Evolutionary conservation across 371 early-diverging fungal species (phyloP).

Genomic region (Mortierella sp.): DNA sequence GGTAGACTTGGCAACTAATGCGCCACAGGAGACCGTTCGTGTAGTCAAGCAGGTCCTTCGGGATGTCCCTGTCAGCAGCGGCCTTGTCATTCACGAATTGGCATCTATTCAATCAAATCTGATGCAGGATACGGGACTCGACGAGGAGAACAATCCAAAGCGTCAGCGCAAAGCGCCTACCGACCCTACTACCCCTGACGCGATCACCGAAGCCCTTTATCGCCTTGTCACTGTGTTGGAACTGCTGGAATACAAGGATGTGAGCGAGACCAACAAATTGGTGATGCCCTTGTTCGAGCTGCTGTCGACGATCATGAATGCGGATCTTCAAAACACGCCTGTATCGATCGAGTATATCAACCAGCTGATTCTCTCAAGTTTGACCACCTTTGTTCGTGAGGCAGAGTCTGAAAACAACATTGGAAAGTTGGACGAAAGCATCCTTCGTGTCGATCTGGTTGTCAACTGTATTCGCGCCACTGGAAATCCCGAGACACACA

Average conservation of each 20-base stretch:
- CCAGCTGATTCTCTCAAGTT: conserved; percentile 83
- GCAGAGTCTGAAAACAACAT: conserved; percentile 41
- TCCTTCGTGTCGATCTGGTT: conserved; percentile 82
- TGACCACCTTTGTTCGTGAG: conserved; percentile 73
- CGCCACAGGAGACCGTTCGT: conserved; percentile 67
- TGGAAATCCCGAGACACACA: conserved; percentile 96
- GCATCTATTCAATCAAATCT: conserved; percentile 45
- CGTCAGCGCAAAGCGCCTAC: conserved; percentile 38
- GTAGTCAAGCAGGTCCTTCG: conserved; percentile 68
- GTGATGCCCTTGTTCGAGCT: conserved; percentile 80
- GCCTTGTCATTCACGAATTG: conserved; percentile 60
- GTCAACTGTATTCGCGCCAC: conserved; percentile 91
- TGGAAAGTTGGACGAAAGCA: conserved; percentile 54
- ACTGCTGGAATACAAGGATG: conserved; percentile 70
- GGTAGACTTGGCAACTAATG: conserved; percentile 73
- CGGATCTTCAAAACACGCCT: conserved; percentile 63
- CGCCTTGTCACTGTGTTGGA: conserved; percentile 76
- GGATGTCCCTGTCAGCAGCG: conserved; percentile 64
- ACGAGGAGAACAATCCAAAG: conserved; percentile 34
- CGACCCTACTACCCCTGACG: conserved; percentile 26
- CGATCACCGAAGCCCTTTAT: conserved; percentile 60
- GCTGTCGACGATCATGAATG: conserved; percentile 74
- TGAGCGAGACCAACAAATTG: conserved; percentile 58
- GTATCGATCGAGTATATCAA: conserved; percentile 87
- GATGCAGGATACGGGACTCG: conserved; percentile 28